These are phyloP conservation scores for Amaranthus tricolor DNA, from an alignment of 179 eudicot genomes.

Conservation along the genomic window DNA sequence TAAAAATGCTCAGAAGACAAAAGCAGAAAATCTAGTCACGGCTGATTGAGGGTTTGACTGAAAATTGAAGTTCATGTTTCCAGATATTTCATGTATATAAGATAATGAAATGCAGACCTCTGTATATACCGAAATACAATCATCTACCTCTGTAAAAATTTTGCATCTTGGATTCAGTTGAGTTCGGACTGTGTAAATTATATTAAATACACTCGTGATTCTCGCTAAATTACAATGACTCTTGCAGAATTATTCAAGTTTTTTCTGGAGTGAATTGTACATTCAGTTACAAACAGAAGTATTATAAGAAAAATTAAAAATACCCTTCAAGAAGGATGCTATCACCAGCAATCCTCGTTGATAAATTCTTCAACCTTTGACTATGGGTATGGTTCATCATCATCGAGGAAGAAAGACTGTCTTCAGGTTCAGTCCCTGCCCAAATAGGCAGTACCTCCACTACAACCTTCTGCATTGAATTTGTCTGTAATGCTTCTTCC, in stretches of 20 bases:
- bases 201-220: neutral
- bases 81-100: conserved; percentile 15
- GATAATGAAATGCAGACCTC: neutral
- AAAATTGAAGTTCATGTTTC: neutral
- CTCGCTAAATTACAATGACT: too few relatives aligned
- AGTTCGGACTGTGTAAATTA: neutral
- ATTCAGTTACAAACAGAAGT: neutral
- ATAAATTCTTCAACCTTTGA: conserved; percentile 42
- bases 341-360: conserved; percentile 36
- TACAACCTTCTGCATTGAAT: conserved; percentile 66
- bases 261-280: neutral
- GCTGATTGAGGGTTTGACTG: neutral
- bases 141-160: neutral
- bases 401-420: conserved; percentile 27
- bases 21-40: neutral
- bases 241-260: neutral
- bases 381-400: conserved; percentile 27
- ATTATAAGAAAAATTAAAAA: conserved; percentile 31
- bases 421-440: conserved; percentile 31
- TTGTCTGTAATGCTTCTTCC: conserved; percentile 48
- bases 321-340: conserved; percentile 75
- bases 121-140: conserved; percentile 7
- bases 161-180: neutral
- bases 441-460: conserved; percentile 71
- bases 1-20: neutral